Conservation (phyloP, 768 basidiomycete species). For the Lactifluus hygrophoroides region DNA sequence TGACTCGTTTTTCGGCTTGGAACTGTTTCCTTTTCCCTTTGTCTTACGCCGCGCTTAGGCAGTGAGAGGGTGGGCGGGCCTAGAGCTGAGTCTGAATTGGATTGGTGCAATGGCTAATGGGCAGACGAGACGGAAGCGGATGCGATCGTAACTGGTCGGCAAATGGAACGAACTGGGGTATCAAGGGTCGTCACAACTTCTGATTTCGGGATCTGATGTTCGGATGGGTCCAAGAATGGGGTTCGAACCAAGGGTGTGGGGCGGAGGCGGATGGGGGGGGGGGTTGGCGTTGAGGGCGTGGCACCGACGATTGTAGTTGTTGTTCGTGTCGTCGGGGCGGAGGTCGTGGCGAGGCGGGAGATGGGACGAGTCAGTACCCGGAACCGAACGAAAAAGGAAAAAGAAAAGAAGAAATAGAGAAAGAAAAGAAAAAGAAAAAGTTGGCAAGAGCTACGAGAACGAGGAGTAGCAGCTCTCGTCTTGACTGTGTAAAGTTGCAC, state of each 20-base stretch:
- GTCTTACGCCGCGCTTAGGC: background rate
- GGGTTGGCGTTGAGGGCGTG: background rate
- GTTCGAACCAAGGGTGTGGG: background rate
- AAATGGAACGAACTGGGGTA: slow-evolving; percentile 5
- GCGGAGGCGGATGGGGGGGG: background rate
- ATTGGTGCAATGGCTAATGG: background rate
- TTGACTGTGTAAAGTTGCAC: background rate
- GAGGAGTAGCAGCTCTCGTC: background rate
- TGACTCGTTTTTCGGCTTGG: background rate
- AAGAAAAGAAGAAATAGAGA: background rate
- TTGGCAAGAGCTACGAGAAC: background rate
- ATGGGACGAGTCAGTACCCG: background rate
- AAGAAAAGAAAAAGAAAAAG: background rate
- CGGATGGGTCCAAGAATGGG: slow-evolving; percentile 8
- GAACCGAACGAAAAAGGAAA: background rate
- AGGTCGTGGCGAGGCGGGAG: slow-evolving; percentile 1
- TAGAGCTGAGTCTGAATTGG: slow-evolving; percentile 16
- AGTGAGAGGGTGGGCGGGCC: background rate
- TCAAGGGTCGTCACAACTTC: slow-evolving; percentile 9
- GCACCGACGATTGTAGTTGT: slow-evolving; percentile 9
- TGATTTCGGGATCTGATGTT: background rate
- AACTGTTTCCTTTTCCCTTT: background rate
- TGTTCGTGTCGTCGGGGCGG: no score
- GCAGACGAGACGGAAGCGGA: slow-evolving; percentile 6
- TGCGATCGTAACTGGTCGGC: slow-evolving; percentile 19